These are phyloP conservation scores for Trichoderma endophyticum DNA, from an alignment of 2,329 filamentous ascomycete species.

Conservation along the genomic window DNA sequence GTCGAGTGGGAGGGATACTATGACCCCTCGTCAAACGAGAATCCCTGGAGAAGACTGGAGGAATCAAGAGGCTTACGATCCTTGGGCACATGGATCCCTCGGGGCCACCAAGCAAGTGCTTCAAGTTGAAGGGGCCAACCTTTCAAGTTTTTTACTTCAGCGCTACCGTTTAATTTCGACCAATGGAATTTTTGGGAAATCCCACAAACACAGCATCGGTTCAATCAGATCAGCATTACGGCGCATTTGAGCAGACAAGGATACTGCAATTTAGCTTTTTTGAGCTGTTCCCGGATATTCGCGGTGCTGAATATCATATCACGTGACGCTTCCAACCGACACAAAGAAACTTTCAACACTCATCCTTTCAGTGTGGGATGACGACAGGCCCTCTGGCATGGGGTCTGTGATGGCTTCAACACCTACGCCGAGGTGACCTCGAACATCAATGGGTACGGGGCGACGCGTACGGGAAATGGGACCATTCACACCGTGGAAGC, in stretches of 20 bases:
- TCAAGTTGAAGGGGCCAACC: background rate
- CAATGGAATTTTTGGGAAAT: background rate
- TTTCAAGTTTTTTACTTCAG: background rate
- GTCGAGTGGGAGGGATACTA: slow-evolving; percentile 67
- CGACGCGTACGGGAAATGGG: background rate
- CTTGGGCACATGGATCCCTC: slow-evolving; percentile 44
- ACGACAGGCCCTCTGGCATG: background rate
- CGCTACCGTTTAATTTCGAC: background rate
- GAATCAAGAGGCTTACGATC: slow-evolving; percentile 42
- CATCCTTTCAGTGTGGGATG: background rate
- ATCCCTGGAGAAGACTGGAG: slow-evolving; percentile 66
- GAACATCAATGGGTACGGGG: background rate
- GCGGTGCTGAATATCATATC: background rate
- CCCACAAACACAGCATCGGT: background rate
- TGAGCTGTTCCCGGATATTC: background rate
- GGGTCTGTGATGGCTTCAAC: background rate
- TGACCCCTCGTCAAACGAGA: slow-evolving; percentile 64
- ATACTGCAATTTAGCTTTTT: background rate
- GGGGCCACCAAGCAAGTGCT: slow-evolving; percentile 1
- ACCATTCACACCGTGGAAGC: background rate
- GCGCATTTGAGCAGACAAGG: background rate
- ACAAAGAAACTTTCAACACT: background rate
- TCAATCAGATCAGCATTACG: background rate
- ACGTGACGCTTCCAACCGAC: background rate
- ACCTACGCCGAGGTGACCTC: background rate